Conservation (phyloP, 1,284 basidiomycete species). For the Tilletia caries region DNA sequence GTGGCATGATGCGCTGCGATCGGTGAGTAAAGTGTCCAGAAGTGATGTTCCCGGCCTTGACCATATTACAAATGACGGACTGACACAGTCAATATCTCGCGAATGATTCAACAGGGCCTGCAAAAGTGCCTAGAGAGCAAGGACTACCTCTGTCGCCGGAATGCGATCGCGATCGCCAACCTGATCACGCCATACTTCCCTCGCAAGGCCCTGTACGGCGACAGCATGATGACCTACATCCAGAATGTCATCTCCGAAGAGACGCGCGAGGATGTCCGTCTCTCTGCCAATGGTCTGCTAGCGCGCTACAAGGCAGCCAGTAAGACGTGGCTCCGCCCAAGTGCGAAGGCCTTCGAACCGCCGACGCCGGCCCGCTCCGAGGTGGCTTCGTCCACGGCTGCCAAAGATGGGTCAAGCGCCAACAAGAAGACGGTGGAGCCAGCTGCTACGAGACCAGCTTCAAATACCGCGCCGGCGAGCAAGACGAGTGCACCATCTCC, state of each 20-base stretch:
- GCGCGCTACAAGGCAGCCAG: slow-evolving; percentile 8
- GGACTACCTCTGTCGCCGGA: slow-evolving; percentile 52
- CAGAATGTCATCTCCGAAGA: slow-evolving; percentile 1
- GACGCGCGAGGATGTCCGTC: slow-evolving; percentile 2
- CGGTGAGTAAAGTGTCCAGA: slow-evolving; percentile 37
- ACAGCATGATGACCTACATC: slow-evolving; percentile 3
- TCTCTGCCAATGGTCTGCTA: slow-evolving; percentile 5
- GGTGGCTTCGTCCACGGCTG: background rate
- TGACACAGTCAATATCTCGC: no score
- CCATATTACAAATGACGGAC: no score
- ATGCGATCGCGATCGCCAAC: slow-evolving; percentile 50
- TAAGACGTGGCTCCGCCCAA: slow-evolving; percentile 1
- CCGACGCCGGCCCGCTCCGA: no score
- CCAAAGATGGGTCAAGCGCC: background rate
- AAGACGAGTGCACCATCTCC: background rate
- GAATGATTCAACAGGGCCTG: slow-evolving; percentile 25
- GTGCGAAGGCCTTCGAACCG: background rate
- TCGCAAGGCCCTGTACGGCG: slow-evolving; percentile 3
- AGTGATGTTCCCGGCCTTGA: no score
- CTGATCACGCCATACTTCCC: slow-evolving; percentile 43
- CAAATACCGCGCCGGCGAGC: background rate
- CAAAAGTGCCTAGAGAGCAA: slow-evolving; percentile 34
- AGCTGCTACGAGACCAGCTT: background rate
- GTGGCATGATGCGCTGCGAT: slow-evolving; percentile 71
- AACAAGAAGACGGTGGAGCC: no score